phyloP scores from a whole-genome alignment of 805 yeast genomes.

The Wickerhamomyces subpelliculosus region DNA sequence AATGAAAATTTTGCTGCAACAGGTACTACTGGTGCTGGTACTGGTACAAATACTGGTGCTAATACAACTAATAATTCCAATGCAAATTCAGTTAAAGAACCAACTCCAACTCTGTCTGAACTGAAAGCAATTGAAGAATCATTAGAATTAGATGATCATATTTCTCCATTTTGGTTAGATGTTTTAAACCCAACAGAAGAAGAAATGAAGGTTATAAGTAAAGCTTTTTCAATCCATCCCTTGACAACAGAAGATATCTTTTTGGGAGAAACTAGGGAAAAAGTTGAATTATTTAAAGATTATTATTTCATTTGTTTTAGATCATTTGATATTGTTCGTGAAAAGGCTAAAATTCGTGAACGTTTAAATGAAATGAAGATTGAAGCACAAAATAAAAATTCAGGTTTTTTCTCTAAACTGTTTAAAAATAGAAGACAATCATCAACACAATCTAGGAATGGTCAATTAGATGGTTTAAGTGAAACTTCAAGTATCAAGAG shows the following conservation, averaged over 20 bases:
- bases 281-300: conserved; percentile 85
- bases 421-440: conserved; percentile 13
- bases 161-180: conserved; percentile 87
- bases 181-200: conserved; percentile 91
- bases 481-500: conserved; percentile 21
- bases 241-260: conserved; percentile 93
- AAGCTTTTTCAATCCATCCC: conserved; percentile 93
- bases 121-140: conserved; percentile 5
- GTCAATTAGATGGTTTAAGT: conserved; percentile 6
- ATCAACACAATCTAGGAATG: conserved; percentile 6
- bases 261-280: conserved; percentile 89
- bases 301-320: conserved; percentile 91
- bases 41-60: background rate
- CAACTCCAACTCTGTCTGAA: conserved; percentile 6
- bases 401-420: conserved; percentile 5
- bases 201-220: conserved; percentile 87
- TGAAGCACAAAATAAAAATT: conserved; percentile 1
- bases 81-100: conserved; percentile 8
- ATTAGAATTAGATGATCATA: conserved; percentile 24
- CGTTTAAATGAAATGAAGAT: conserved; percentile 18
- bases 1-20: background rate
- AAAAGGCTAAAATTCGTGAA: conserved; percentile 43
- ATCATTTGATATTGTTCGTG: conserved; percentile 74
- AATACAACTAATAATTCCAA: conserved; percentile 4
- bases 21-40: conserved; percentile 7